phyloP scores from a whole-genome alignment of 805 yeast genomes.

The Pichia phayaonensis region DNA sequence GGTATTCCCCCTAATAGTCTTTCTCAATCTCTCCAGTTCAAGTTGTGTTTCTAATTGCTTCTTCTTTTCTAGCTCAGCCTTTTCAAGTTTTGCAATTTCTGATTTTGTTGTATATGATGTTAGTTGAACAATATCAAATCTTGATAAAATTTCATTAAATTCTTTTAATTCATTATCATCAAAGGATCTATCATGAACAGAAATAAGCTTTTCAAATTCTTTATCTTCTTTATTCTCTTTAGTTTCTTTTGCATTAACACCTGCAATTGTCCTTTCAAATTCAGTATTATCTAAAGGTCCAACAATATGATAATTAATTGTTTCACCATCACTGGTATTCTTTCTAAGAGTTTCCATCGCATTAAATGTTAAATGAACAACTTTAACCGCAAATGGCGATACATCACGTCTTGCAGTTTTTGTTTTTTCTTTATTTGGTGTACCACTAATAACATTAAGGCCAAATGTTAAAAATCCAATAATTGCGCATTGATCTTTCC shows the following conservation, averaged over 20 bases:
- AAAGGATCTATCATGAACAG: constrained; percentile 10
- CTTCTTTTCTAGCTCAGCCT: neutral
- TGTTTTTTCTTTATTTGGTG: constrained; percentile 28
- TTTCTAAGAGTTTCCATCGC: constrained; percentile 18
- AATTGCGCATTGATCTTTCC: neutral
- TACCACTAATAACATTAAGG: constrained; percentile 1
- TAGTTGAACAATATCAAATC: neutral
- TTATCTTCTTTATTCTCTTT: constrained; percentile 13
- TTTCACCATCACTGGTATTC: constrained; percentile 19
- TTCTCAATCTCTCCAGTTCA: neutral
- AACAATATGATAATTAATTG: constrained; percentile 14
- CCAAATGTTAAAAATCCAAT: constrained; percentile 1
- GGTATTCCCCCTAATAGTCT: neutral
- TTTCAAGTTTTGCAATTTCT: neutral
- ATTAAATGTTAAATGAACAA: constrained; percentile 17
- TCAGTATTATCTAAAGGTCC: constrained; percentile 8
- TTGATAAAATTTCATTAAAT: constrained; percentile 8
- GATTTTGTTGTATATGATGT: neutral
- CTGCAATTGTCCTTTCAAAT: constrained; percentile 5
- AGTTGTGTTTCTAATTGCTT: neutral
- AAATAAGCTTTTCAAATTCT: constrained; percentile 8
- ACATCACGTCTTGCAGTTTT: constrained; percentile 45
- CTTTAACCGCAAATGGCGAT: constrained; percentile 28
- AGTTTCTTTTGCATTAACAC: constrained; percentile 8
- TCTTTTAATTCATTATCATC: neutral